Base-by-base conservation (phyloP, 2,329 filamentous ascomycete genomes). In the Pyrenophora teres region DNA sequence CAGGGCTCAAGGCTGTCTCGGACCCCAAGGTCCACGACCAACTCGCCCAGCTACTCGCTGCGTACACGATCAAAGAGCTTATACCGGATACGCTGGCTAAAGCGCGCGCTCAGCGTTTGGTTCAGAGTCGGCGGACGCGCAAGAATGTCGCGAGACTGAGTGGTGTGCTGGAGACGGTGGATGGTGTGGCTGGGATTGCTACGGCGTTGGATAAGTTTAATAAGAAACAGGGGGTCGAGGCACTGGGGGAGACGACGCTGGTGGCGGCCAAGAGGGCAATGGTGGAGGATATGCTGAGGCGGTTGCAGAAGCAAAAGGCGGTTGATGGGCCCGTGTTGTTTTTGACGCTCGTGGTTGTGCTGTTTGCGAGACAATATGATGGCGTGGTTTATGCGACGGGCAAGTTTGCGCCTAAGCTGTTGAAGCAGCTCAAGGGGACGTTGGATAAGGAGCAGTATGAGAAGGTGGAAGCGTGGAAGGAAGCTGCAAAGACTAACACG, bases 301-400 rank as follows among this genome's bases (percentile, higher is more conserved):
- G 64, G 18, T 67, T 75, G 60, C 60, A 71, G 43, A 72, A 69
- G 52, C 66, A 72, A 40, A 67, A 70, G 27, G 57, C 54, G 8
- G 56, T 57, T 3, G 74, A 76, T 23, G 70, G 65, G 5, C 72
- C 74, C 0, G 57, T 70, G 2, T 59, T 76, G 4, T 76, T 76
- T 45, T 55, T 76, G 37, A 72, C 65, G 18, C 49, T 74, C 19
- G 55, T 75, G 0, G 54, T 75, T 18, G 53, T 75, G 2, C 53
- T 76, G 4, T 60, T 66, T 30, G 70, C 72, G 5, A 64, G 54
- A 38, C 49, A 67, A 13, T 42, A 64, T 7, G 53, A 58, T 16
- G 74, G 72, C 13, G 54, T 76, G 0, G 59, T 76, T 15, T 76
- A 76, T 47, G 73, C 73, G 8, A 75, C 73, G 32, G 74, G 73